Conservation (phyloP, 2,329 filamentous ascomycete species). For the Albophoma yamanashiensis region DNA sequence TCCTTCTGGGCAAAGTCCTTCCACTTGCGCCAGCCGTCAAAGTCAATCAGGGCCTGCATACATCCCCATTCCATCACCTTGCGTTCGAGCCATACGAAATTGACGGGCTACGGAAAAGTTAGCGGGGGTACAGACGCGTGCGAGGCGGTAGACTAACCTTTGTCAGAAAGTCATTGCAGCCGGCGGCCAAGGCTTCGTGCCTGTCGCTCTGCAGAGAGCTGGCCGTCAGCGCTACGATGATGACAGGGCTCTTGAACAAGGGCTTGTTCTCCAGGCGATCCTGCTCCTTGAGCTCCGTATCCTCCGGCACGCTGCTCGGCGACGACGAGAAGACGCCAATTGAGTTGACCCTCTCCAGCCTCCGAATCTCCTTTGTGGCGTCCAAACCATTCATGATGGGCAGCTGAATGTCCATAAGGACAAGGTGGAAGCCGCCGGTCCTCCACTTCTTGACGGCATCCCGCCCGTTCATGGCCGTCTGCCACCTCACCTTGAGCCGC, state of each 20-base stretch:
- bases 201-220: constrained; percentile 91
- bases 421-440: constrained; percentile 83
- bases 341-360: constrained; percentile 79
- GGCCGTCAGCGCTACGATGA: constrained; percentile 93
- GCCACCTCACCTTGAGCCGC: constrained; percentile 88
- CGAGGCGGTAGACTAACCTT: constrained; percentile 50
- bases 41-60: constrained; percentile 98
- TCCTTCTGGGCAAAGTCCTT: constrained; percentile 61
- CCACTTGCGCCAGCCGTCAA: constrained; percentile 96
- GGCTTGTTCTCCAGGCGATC: constrained; percentile 58
- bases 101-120: constrained; percentile 61
- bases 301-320: constrained; percentile 41
- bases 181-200: constrained; percentile 86
- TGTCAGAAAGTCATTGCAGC: constrained; percentile 96
- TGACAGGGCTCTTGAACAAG: constrained; percentile 91
- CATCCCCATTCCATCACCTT: constrained; percentile 99
- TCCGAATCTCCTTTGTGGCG: constrained; percentile 86
- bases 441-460: constrained; percentile 94
- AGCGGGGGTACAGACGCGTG: neutral
- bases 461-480: constrained; percentile 90
- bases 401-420: constrained; percentile 97
- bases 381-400: constrained; percentile 94
- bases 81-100: constrained; percentile 92
- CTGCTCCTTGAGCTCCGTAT: constrained; percentile 43
- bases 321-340: constrained; percentile 83